Conservation (phyloP, 1,284 basidiomycete genomes). For the Exobasidium cylindrosporum region DNA sequence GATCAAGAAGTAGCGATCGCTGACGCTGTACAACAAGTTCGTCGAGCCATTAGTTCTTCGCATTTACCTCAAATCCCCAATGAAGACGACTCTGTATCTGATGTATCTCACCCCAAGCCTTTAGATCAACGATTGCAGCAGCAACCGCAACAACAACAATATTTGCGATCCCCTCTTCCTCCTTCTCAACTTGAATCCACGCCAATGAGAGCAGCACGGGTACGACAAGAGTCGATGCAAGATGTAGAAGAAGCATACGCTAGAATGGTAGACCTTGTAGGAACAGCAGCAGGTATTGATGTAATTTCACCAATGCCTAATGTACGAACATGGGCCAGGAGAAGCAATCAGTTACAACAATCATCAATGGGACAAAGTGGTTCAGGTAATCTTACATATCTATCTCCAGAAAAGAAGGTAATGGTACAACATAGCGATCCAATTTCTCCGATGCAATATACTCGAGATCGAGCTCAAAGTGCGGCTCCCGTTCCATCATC, state of each 20-base stretch:
- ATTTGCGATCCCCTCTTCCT: background rate
- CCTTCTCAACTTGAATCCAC: conserved; percentile 10
- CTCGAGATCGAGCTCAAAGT: conserved; percentile 6
- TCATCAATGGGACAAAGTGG: background rate
- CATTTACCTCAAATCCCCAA: conserved; percentile 13
- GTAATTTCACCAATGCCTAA: conserved; percentile 10
- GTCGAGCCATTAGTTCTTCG: conserved; percentile 14
- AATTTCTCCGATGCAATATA: background rate
- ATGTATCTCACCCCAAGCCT: background rate
- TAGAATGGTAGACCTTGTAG: conserved; percentile 17
- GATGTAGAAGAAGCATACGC: conserved; percentile 18
- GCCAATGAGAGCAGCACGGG: conserved; percentile 10
- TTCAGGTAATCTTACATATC: background rate
- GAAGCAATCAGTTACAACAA: background rate
- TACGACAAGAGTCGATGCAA: conserved; percentile 18
- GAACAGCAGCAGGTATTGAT: conserved; percentile 13
- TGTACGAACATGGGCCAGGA: background rate
- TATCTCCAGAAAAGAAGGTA: background rate
- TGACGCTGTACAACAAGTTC: conserved; percentile 11
- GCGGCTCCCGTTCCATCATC: conserved; percentile 2
- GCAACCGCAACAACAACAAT: background rate
- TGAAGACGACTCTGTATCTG: conserved; percentile 9
- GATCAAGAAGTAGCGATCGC: conserved; percentile 10
- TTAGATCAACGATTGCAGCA: background rate
- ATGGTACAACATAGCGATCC: background rate